These are phyloP conservation scores for Geosmithia putterillii DNA, from an alignment of 2,329 filamentous ascomycete genomes.

Conservation along the genomic window DNA sequence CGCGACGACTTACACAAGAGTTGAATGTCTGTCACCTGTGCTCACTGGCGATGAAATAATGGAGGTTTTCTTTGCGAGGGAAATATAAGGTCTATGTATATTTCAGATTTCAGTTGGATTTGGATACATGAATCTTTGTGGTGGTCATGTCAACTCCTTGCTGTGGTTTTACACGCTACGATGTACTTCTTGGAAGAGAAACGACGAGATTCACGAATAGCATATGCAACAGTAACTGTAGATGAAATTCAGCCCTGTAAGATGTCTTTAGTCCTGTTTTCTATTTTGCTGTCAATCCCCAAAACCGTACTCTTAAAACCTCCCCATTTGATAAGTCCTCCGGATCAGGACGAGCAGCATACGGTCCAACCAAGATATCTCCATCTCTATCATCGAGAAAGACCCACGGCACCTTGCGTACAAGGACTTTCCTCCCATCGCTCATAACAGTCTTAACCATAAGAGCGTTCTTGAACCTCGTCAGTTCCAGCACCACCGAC, in stretches of 20 bases:
- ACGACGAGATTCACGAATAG: too few species aligned
- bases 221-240: too few species aligned
- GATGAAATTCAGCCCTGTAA: too few species aligned
- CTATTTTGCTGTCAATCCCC: neutral
- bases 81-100: too few species aligned
- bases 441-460: neutral
- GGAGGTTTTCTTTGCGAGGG: too few species aligned
- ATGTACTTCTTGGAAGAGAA: too few species aligned
- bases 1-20: neutral
- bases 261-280: neutral
- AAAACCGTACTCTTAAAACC: neutral
- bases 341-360: neutral
- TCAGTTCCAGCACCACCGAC: neutral
- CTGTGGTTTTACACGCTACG: too few species aligned
- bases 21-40: neutral
- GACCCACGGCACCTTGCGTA: neutral
- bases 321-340: neutral
- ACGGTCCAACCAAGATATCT: neutral
- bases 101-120: too few species aligned
- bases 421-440: neutral
- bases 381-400: neutral
- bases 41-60: too few species aligned
- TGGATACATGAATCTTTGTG: too few species aligned
- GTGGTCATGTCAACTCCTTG: too few species aligned
- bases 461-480: neutral